Evolutionary conservation across 176 grass and related monocot species (phyloP).

Genomic region (Neostapfia colusana): DNA sequence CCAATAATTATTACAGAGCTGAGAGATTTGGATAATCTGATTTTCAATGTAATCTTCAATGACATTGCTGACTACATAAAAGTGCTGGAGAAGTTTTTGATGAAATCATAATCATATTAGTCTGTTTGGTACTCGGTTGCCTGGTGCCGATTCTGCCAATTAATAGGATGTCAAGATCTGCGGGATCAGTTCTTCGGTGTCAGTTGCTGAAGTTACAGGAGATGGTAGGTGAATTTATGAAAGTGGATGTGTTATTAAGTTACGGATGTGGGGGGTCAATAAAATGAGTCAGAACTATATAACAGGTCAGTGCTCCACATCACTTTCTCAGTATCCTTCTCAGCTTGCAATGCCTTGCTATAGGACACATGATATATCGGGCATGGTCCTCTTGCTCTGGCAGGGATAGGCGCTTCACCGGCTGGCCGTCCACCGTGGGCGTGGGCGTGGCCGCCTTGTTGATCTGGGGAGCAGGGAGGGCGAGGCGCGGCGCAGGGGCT

Average conservation of each 20-base stretch:
- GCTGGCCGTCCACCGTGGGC: too few species aligned
- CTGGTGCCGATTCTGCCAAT: neutral
- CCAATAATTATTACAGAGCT: neutral
- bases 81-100: neutral
- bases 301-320: conserved; percentile 12
- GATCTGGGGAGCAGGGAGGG: too few species aligned
- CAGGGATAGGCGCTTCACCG: too few species aligned
- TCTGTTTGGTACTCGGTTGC: neutral
- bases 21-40: neutral
- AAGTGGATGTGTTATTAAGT: neutral
- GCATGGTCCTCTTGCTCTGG: too few species aligned
- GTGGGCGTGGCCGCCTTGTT: too few species aligned
- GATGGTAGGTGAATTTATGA: neutral
- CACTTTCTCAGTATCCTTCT: conserved; percentile 21
- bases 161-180: conserved; percentile 2
- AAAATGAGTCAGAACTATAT: neutral
- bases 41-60: neutral
- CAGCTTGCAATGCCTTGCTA: neutral
- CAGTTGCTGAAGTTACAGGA: neutral
- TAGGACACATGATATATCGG: neutral
- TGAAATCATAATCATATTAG: neutral
- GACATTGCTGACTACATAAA: neutral
- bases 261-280: neutral
- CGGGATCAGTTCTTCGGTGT: neutral
- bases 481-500: too few species aligned